Percentiles rank a stretch among this genome's conserved stretches.
These are phyloP conservation scores for Pezicula rhizophila DNA, from an alignment of 2,329 filamentous ascomycete genomes.

Conservation along the genomic window DNA sequence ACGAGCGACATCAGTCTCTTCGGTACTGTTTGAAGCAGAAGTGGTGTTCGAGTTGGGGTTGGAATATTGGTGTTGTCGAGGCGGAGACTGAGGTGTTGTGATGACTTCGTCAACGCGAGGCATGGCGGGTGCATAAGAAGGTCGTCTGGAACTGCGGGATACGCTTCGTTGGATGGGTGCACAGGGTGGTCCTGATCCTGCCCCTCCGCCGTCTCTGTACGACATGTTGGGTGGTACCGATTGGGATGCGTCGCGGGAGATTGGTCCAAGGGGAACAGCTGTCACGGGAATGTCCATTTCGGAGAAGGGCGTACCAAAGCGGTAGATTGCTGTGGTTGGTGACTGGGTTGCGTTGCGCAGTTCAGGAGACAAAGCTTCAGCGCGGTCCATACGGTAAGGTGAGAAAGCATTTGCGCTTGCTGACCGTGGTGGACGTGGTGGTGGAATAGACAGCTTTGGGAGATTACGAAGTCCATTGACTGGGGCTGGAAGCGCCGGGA, in stretches of 20 bases:
- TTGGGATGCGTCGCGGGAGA: slow-evolving; percentile 75
- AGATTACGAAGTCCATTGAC: slow-evolving; percentile 52
- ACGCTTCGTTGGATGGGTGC: slow-evolving; percentile 19
- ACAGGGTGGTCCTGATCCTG: slow-evolving; percentile 2
- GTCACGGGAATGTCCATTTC: slow-evolving; percentile 86
- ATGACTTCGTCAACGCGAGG: slow-evolving; percentile 64
- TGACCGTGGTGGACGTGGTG: slow-evolving; percentile 24
- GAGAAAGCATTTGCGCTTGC: slow-evolving; percentile 32
- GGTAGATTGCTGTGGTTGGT: slow-evolving; percentile 58
- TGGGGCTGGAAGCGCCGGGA: slow-evolving; percentile 37
- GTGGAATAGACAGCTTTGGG: slow-evolving; percentile 57
- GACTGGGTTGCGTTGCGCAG: slow-evolving; percentile 42
- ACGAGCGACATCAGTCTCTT: slow-evolving; percentile 53
- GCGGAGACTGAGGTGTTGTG: slow-evolving; percentile 16
- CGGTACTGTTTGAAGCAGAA: slow-evolving; percentile 19
- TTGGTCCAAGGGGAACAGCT: slow-evolving; percentile 61
- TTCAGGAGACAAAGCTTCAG: slow-evolving; percentile 46
- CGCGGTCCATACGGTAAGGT: slow-evolving; percentile 47
- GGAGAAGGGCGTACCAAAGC: slow-evolving; percentile 80
- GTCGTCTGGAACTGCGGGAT: slow-evolving; percentile 53
- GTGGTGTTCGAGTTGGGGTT: slow-evolving; percentile 14
- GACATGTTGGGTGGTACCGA: slow-evolving; percentile 93
- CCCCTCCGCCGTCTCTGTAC: slow-evolving; percentile 47
- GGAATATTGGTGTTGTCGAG: slow-evolving; percentile 16
- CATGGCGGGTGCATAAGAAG: slow-evolving; percentile 58